Base-by-base conservation (phyloP, 2,329 filamentous ascomycete genomes). In the Alternaria brassicicola region DNA sequence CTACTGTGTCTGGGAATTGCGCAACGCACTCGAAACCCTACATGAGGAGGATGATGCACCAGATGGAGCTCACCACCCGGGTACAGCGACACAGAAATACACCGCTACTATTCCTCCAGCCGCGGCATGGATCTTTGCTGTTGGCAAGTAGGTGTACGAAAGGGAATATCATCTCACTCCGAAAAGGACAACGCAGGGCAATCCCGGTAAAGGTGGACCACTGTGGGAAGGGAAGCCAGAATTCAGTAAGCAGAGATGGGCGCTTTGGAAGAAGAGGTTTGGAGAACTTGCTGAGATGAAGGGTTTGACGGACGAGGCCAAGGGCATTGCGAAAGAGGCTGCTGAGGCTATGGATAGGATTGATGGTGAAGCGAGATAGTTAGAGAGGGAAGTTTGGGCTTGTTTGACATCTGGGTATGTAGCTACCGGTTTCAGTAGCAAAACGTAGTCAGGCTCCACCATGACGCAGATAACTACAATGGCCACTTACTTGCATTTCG, bases 221-320 rank as follows among this genome's bases (percentile, higher is more conserved):
- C 25, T 53, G 8, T 53, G 50, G 50, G 3, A 46, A 15, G 50
- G 50, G 5, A 46, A 21, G 15, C 21, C 41, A 10, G 50, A 53
- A 26, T 46, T 53, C 9, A 53, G 39, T 28, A 53, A 46, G 50
- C 21, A 36, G 23, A 26, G 50, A 5, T 53, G 39, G 50, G 38
- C 21, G 30, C 15, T 54, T 8, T 54, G 52, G 52, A 54, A 25
- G 42, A 54, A 47, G 31, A 38, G 42, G n/a, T 53, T 53, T 12
- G 41, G 30, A 1, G 50, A 45, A 26, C 28, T 53, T 25, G 39
- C 23, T 6, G 50, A 10, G 2, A 30, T 53, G 23, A 23, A 53
- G 10, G 50, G 17, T 6, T 15, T 54, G 17, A 54, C 42, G n/a
- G 52, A 17, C 5, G 52, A 54, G 17, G 25, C 23, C 21, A 39